Evolutionary conservation across 768 basidiomycete species (phyloP).

Genomic region (Chalciporus pseudorubinellus): DNA sequence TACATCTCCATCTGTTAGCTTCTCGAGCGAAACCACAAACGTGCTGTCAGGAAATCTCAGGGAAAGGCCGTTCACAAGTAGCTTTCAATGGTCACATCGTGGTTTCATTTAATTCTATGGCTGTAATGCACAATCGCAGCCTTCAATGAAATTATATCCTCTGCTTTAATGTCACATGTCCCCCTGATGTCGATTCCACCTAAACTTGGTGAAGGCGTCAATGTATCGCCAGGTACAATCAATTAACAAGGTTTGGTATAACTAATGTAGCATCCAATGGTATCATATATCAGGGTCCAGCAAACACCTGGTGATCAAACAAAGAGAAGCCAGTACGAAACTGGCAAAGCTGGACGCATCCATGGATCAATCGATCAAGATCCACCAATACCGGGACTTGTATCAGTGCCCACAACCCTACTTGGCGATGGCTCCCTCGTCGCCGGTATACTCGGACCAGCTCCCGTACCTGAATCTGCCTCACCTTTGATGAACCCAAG

Average conservation of each 20-base stretch:
- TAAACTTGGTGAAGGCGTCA: no score
- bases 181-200: no score
- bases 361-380: conserved; percentile 17
- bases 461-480: conserved; percentile 14
- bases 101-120: not conserved
- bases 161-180: not conserved
- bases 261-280: not conserved
- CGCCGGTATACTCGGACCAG: conserved; percentile 10
- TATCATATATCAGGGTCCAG: not conserved
- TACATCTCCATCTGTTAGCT: conserved; percentile 35
- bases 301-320: no score
- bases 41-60: conserved; percentile 65
- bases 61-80: conserved; percentile 49
- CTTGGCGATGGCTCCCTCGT: conserved; percentile 20
- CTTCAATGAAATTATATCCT: not conserved
- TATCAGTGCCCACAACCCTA: not conserved
- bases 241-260: not conserved
- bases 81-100: not conserved
- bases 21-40: conserved; percentile 77
- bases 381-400: conserved; percentile 8
- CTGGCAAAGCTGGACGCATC: not conserved
- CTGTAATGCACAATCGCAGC: not conserved
- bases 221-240: no score
- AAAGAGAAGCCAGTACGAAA: not conserved
- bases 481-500: conserved; percentile 45